Conservation (phyloP, 176 grass and related monocot species). For the Rhynchospora tenuis region DNA sequence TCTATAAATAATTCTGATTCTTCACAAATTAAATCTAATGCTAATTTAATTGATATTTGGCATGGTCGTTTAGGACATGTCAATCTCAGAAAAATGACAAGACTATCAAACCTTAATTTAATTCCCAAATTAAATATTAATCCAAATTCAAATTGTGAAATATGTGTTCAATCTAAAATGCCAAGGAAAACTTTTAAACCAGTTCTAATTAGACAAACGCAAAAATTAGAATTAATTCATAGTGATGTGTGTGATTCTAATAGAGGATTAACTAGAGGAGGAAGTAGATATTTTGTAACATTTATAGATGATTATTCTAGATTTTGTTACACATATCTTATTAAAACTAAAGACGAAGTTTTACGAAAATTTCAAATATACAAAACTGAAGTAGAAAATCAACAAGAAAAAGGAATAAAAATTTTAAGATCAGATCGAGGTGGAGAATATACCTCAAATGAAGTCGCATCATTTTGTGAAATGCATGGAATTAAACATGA, state of each 20-base stretch:
- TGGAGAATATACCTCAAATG: constrained; percentile 13
- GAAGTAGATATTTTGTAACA: constrained; percentile 7
- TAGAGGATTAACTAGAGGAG: too few species aligned
- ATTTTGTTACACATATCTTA: constrained; percentile 18
- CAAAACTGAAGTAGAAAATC: constrained; percentile 11
- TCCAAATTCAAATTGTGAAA: constrained; percentile 4
- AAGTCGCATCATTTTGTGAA: background rate
- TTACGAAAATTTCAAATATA: constrained; percentile 16
- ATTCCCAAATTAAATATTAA: constrained; percentile 2
- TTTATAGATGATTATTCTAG: constrained; percentile 11
- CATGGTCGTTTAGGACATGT: background rate
- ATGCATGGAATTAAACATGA: background rate
- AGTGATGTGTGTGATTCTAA: too few species aligned
- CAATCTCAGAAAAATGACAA: constrained; percentile 5
- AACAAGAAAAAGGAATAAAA: constrained; percentile 14
- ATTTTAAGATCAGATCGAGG: constrained; percentile 1
- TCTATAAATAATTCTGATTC: background rate
- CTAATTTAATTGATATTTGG: too few species aligned
- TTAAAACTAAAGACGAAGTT: constrained; percentile 17
- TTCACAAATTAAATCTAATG: too few species aligned
- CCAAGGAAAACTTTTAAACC: constrained; percentile 12
- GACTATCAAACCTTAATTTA: constrained; percentile 12
- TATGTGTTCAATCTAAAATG: background rate
- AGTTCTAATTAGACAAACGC: background rate
- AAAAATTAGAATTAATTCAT: too few species aligned